These are phyloP conservation scores for Pleurozium schreberi DNA, from an alignment of 225 moss, liverwort and hornwort genomes.

Conservation along the genomic window DNA sequence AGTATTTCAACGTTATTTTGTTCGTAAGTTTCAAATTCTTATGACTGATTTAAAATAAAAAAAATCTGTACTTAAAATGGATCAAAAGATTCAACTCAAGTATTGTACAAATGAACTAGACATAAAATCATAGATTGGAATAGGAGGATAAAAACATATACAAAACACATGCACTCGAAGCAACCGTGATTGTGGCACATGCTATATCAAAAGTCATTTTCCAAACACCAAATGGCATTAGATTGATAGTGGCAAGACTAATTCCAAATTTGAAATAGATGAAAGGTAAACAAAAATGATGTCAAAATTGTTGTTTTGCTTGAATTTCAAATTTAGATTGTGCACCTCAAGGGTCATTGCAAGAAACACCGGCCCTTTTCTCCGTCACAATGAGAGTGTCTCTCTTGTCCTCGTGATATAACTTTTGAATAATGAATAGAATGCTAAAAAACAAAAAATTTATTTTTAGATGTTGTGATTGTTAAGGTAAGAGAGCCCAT, in stretches of 20 bases:
- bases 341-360: no score
- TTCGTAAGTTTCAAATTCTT: not conserved
- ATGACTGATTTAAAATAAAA: not conserved
- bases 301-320: not conserved
- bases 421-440: no score
- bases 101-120: not conserved
- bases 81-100: not conserved
- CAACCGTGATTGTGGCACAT: not conserved
- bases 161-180: not conserved
- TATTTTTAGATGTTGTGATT: no score
- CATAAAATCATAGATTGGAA: not conserved
- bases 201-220: not conserved
- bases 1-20: not conserved
- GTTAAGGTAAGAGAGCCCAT: no score
- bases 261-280: not conserved
- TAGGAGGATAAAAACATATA: not conserved
- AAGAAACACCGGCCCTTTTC: no score
- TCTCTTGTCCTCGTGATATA: no score
- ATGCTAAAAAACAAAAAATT: no score
- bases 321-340: not conserved
- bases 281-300: not conserved
- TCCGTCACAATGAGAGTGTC: no score
- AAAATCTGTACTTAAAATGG: not conserved
- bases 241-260: no score
- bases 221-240: not conserved